A percentile compares a stretch with the other conserved stretches of the same genome.
phyloP scores from a whole-genome alignment of 176 grass and related monocot genomes.

The Oryza australiensis region DNA sequence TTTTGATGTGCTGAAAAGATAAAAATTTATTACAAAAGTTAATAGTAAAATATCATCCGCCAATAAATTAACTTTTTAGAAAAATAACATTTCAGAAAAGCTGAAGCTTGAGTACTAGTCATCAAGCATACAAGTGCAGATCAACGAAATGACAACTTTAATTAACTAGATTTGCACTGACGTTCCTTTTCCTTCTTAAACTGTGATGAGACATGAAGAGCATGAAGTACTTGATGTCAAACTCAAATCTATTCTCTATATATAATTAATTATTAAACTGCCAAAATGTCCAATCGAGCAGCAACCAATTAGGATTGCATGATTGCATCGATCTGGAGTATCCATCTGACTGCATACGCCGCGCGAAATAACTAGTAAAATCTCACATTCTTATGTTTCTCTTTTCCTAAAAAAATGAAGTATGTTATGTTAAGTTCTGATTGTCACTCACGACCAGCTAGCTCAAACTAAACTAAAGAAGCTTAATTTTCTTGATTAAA shows the following conservation, averaged over 20 bases:
- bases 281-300: conserved; percentile 9
- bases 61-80: too few species aligned
- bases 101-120: too few species aligned
- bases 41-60: too few species aligned
- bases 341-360: background rate
- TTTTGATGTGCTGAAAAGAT: too few species aligned
- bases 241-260: background rate
- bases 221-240: background rate
- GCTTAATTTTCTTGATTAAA: background rate
- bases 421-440: conserved; percentile 21
- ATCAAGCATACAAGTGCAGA: background rate
- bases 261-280: background rate
- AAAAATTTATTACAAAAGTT: too few species aligned
- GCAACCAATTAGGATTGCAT: background rate
- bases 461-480: background rate
- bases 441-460: conserved; percentile 30
- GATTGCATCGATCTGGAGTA: background rate
- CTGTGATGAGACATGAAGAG: background rate
- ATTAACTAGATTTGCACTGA: background rate
- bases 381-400: conserved; percentile 4
- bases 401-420: background rate
- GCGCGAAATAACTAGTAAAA: conserved; percentile 20
- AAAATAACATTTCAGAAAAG: too few species aligned
- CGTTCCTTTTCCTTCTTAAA: background rate
- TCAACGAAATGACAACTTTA: background rate